Evolutionary conservation across 495 filamentous ascomycete species (phyloP).

Genomic region (Parmelia sp.): DNA sequence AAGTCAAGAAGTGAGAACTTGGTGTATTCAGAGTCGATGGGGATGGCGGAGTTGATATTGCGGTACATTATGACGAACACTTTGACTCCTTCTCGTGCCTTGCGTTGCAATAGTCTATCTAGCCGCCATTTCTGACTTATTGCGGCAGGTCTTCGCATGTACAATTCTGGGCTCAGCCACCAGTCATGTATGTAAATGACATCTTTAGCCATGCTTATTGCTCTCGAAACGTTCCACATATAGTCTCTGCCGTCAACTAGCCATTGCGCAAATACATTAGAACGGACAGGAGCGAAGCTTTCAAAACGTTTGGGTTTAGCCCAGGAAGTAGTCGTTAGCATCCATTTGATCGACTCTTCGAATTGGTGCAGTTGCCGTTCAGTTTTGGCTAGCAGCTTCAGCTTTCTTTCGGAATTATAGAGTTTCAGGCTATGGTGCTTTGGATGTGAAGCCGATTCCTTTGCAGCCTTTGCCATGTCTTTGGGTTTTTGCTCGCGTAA

Average conservation of each 20-base stretch:
- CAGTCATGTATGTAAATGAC: slow-evolving; percentile 99
- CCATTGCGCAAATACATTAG: slow-evolving; percentile 88
- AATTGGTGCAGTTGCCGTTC: slow-evolving; percentile 87
- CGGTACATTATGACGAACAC: slow-evolving; percentile 97
- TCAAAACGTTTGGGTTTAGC: slow-evolving; percentile 75
- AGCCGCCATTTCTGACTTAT: slow-evolving; percentile 99
- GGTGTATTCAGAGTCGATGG: slow-evolving; percentile 97
- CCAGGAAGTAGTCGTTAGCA: slow-evolving; percentile 77
- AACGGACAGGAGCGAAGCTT: slow-evolving; percentile 88
- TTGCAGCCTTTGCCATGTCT: slow-evolving; percentile 54
- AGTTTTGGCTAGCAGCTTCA: slow-evolving; percentile 87
- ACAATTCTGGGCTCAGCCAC: slow-evolving; percentile 96
- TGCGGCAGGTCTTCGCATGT: slow-evolving; percentile 88
- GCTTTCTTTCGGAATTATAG: slow-evolving; percentile 77
- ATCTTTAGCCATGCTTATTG: slow-evolving; percentile 96
- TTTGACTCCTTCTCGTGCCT: slow-evolving; percentile 93
- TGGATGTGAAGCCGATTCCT: slow-evolving; percentile 57
- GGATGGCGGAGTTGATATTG: slow-evolving; percentile 95
- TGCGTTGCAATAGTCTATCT: slow-evolving; percentile 87
- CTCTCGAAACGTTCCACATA: slow-evolving; percentile 98
- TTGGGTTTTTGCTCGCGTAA: slow-evolving; percentile 56
- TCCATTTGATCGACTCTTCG: slow-evolving; percentile 81
- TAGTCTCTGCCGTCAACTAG: slow-evolving; percentile 94
- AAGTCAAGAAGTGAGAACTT: slow-evolving; percentile 96
- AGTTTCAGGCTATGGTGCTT: slow-evolving; percentile 81